Conservation (phyloP, 352 stramenopile species). For the Phytophthora parvispora region DNA sequence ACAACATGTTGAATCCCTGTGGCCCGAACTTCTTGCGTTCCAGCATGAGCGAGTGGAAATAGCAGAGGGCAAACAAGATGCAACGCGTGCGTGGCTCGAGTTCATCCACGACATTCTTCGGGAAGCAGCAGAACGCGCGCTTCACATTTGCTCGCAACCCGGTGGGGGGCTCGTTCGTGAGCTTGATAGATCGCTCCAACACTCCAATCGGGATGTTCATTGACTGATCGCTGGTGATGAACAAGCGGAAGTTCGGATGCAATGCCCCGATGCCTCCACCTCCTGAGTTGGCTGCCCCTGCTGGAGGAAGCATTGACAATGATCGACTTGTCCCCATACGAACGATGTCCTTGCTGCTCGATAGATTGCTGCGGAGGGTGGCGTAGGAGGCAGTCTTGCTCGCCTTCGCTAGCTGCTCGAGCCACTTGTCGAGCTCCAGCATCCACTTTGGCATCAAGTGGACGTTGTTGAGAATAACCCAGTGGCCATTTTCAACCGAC, state of each 20-base stretch:
- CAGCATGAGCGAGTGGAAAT: conserved; percentile 95
- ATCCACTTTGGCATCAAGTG: conserved; percentile 97
- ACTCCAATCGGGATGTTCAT: conserved; percentile 89
- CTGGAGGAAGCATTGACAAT: conserved; percentile 12
- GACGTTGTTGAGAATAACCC: conserved; percentile 97
- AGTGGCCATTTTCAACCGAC: conserved; percentile 93
- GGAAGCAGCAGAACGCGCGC: conserved; percentile 84
- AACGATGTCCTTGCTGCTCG: conserved; percentile 25
- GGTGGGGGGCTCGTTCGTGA: conserved; percentile 90
- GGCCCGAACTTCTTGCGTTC: conserved; percentile 94
- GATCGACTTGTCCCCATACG: conserved; percentile 33
- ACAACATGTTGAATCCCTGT: conserved; percentile 93
- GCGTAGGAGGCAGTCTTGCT: conserved; percentile 65
- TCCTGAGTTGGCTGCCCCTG: not conserved
- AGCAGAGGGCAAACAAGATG: conserved; percentile 93
- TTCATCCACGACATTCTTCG: conserved; percentile 82
- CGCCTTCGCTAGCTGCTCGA: conserved; percentile 84
- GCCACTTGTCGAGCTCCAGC: conserved; percentile 93
- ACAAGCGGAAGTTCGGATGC: conserved; percentile 88
- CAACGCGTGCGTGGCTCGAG: conserved; percentile 86
- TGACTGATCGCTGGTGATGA: conserved; percentile 93
- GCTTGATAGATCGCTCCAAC: conserved; percentile 91
- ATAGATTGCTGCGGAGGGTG: conserved; percentile 29
- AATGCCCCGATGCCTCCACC: conserved; percentile 37
- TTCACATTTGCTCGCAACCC: conserved; percentile 93